Evolutionary conservation across 1,139 yeast species (phyloP).

Genomic region (Debaryomyces robertsiae): DNA sequence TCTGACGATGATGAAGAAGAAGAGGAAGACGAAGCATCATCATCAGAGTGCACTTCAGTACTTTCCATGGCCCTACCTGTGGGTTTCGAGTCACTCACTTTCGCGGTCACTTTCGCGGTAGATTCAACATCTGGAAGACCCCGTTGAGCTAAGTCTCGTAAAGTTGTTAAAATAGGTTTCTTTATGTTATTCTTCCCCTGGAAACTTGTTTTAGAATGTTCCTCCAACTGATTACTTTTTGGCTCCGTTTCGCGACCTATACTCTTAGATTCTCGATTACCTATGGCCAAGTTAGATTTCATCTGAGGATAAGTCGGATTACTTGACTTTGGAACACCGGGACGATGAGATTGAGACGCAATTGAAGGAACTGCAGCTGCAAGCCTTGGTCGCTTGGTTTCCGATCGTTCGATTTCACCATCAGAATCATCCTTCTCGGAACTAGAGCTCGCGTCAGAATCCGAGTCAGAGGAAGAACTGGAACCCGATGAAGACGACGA

Average conservation of each 20-base stretch:
- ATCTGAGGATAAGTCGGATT: background rate
- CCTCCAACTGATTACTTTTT: constrained; percentile 7
- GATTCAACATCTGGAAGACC: constrained; percentile 63
- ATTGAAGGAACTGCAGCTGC: constrained; percentile 21
- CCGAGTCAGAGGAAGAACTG: background rate
- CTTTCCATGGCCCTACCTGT: constrained; percentile 5
- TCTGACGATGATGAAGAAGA: background rate
- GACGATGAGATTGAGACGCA: background rate
- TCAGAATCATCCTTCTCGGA: constrained; percentile 14
- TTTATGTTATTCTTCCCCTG: constrained; percentile 14
- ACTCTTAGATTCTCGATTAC: constrained; percentile 15
- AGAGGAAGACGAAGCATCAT: too few species aligned
- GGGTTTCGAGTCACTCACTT: constrained; percentile 7
- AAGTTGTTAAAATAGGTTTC: constrained; percentile 46
- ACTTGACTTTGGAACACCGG: background rate
- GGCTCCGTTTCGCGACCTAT: constrained; percentile 29
- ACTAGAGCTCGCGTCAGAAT: constrained; percentile 7
- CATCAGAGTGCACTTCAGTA: constrained; percentile 8
- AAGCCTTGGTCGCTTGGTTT: constrained; percentile 17
- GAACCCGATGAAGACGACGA: background rate
- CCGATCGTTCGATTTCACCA: constrained; percentile 13
- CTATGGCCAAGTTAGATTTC: background rate
- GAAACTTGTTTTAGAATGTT: constrained; percentile 22
- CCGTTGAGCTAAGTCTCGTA: constrained; percentile 57
- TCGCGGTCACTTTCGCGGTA: background rate